phyloP scores from a whole-genome alignment of 495 filamentous ascomycete species.

The Thozetella sp. region DNA sequence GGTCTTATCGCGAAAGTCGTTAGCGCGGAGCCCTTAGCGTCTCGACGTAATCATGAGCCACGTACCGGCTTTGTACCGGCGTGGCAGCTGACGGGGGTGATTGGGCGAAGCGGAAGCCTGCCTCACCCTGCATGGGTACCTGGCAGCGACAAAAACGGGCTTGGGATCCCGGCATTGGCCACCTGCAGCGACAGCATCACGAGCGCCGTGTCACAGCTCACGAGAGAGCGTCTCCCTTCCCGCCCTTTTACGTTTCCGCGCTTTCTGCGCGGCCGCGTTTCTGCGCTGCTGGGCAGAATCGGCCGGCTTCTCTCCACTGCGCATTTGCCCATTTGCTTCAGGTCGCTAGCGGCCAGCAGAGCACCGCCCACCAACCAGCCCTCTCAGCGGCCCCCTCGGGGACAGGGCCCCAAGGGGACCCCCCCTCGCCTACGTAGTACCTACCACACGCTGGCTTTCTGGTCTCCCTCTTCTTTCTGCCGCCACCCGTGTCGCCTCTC shows the following conservation, averaged over 20 bases:
- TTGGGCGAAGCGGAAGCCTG: not conserved
- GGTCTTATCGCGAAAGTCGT: conserved; percentile 27
- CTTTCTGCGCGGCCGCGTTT: not conserved
- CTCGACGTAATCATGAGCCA: not conserved
- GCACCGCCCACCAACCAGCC: conserved; percentile 1
- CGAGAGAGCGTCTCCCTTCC: conserved; percentile 1
- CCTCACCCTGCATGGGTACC: not conserved
- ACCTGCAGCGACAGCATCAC: conserved; percentile 2
- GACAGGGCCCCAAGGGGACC: not conserved
- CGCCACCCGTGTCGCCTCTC: not conserved
- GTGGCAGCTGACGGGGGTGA: not conserved
- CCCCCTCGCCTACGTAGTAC: not conserved
- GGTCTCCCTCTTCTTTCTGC: not conserved
- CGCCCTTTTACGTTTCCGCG: not conserved
- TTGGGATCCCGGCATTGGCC: not conserved
- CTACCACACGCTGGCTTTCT: not conserved
- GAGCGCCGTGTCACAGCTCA: conserved; percentile 1
- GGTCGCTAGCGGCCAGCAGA: not conserved
- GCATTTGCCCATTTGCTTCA: not conserved
- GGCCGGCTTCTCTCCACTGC: conserved; percentile 1
- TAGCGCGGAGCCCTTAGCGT: conserved; percentile 2
- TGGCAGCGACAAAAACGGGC: not conserved
- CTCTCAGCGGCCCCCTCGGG: not conserved
- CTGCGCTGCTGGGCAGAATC: too few species aligned
- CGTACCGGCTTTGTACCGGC: not conserved